Evolutionary conservation across 345 rosid species (phyloP).

Genomic region (Garcia nutans): DNA sequence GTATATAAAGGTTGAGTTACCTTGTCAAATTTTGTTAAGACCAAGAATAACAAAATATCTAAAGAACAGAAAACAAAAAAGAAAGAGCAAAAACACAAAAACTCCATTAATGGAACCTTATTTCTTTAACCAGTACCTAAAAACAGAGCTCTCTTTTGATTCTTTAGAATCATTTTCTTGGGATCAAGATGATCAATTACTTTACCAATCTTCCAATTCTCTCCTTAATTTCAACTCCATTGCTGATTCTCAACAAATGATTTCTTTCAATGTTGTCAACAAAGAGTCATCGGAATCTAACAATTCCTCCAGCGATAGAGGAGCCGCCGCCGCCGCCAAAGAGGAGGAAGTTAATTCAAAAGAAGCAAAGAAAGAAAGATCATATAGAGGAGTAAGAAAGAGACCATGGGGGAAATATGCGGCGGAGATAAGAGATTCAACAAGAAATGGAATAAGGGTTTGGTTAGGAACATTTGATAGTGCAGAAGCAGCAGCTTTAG

Average conservation of each 20-base stretch:
- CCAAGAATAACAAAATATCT: neutral
- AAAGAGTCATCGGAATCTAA: conserved; percentile 40
- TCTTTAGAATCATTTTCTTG: conserved; percentile 41
- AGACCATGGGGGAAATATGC: conserved; percentile 57
- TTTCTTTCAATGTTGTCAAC: conserved; percentile 34
- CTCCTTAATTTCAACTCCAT: conserved; percentile 32
- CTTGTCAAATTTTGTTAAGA: neutral
- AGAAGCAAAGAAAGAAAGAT: conserved; percentile 23
- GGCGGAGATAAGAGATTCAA: conserved; percentile 50
- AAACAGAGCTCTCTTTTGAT: conserved; percentile 32
- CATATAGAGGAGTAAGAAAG: conserved; percentile 45
- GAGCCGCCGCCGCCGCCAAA: conserved; percentile 3
- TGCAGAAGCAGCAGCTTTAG: conserved; percentile 49
- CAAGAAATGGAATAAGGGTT: conserved; percentile 42
- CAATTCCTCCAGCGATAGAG: conserved; percentile 13
- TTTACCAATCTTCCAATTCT: conserved; percentile 27
- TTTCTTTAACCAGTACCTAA: conserved; percentile 21
- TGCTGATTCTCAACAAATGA: conserved; percentile 44
- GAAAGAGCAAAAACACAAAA: neutral
- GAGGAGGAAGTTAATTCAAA: conserved; percentile 39
- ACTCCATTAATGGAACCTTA: conserved; percentile 32
- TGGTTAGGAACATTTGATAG: conserved; percentile 52
- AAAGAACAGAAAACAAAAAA: neutral
- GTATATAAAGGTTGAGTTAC: conserved; percentile 21
- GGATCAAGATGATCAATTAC: conserved; percentile 27